Evolutionary conservation across 108 stramenopile genomes (phyloP).

Genomic region (Skeletonema menzelii): DNA sequence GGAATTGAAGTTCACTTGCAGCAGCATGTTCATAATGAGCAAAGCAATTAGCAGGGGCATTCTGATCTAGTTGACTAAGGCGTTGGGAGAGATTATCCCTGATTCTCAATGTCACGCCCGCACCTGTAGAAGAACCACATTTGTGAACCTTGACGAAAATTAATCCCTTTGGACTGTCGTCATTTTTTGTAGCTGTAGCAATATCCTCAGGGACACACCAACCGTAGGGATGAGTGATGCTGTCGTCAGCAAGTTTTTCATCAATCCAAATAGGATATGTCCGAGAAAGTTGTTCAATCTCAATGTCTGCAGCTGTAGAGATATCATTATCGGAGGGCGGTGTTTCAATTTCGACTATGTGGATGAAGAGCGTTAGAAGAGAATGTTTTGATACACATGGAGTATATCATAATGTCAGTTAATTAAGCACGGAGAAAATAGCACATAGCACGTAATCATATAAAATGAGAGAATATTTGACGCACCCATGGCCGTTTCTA

Average conservation of each 20-base stretch:
- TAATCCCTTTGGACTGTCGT: not conserved
- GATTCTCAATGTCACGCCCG: not conserved
- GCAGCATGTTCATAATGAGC: not conserved
- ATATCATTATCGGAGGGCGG: not conserved
- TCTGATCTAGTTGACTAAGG: not conserved
- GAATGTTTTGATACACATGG: too few species aligned
- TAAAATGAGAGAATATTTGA: too few species aligned
- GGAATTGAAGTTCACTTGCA: not conserved
- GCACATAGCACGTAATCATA: too few species aligned
- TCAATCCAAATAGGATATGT: not conserved
- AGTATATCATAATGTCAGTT: too few species aligned
- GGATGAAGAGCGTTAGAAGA: too few species aligned
- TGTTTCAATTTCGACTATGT: not conserved
- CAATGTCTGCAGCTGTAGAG: not conserved
- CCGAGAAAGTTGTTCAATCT: not conserved
- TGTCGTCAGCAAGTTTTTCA: not conserved
- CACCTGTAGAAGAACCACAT: not conserved
- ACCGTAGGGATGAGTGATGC: not conserved
- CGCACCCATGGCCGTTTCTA: too few species aligned
- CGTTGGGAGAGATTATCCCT: not conserved
- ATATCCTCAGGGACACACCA: not conserved
- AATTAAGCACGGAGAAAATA: too few species aligned
- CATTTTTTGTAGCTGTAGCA: not conserved
- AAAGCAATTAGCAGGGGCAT: not conserved
- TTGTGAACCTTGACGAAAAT: conserved; percentile 2